These are phyloP conservation scores for Cucurbita ficifolia DNA, from an alignment of 306 rosid genomes.

Conservation along the genomic window DNA sequence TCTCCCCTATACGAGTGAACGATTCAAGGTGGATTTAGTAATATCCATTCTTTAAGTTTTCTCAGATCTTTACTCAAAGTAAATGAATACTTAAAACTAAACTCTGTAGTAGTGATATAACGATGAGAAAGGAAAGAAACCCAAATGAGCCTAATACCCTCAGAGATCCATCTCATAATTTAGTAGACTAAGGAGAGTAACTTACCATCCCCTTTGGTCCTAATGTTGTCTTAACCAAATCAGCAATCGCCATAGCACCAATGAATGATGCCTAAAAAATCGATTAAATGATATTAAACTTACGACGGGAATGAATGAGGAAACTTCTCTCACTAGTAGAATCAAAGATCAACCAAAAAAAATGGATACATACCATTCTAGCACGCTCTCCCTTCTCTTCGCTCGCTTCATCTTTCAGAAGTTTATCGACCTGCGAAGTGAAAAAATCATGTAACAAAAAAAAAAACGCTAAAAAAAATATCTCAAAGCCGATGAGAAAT, in stretches of 20 bases:
- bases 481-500: background rate
- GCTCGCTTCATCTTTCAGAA: constrained; percentile 87
- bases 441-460: constrained; percentile 9
- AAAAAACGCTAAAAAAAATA: background rate
- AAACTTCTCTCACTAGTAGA: background rate
- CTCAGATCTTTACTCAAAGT: background rate
- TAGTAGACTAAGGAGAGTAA: background rate
- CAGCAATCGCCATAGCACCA: constrained; percentile 95
- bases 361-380: constrained; percentile 56
- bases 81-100: background rate
- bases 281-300: background rate
- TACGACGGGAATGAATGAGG: no score
- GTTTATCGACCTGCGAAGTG: constrained; percentile 33
- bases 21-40: background rate
- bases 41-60: background rate
- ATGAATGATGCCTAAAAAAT: constrained; percentile 65
- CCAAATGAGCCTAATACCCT: background rate
- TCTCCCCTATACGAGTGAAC: background rate
- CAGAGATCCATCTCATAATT: background rate
- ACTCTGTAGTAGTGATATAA: background rate
- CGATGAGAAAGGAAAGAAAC: background rate
- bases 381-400: constrained; percentile 97
- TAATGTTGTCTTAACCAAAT: constrained; percentile 87
- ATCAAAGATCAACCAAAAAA: background rate
- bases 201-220: constrained; percentile 97